Evolutionary conservation across 306 rosid genomes (phyloP), one percentile per base, ranked within the genome.

Genomic region (Glycyrrhiza uralensis): DNA sequence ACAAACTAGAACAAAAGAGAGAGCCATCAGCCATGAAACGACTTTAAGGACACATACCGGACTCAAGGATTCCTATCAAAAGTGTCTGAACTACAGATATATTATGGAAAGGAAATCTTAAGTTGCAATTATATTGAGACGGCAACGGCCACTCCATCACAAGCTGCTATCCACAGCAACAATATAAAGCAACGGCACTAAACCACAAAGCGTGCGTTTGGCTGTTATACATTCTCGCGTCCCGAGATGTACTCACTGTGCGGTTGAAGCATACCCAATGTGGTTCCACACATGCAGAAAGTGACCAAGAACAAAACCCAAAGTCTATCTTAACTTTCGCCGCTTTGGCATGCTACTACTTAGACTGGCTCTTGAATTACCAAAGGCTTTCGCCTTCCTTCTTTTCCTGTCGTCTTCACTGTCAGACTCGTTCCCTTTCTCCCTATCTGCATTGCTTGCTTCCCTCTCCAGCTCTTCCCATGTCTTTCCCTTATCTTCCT

Each of bases 391-490:
- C 19, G 77, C 79, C 85, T 93, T 93, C 83, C 97, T 90, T 80
- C 96, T 86, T 81, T 85, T 86, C 69, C 97, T 78, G 23, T 93
- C 98, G 71, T 90, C 98, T 77, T 93, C 97, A 2, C 98, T 93
- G 84, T 93, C 98, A 0, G 90, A 93, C 24, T 93, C 97, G 2
- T 80, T 79, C 17, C 97, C 98, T 51, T 93, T 85, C 85, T 93
- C 98, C 81, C 80, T 89, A 60, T 93, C 98, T 18, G 97, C 98
- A 76, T 90, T 86, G 87, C 85, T 93, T 33, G 98, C 98, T 82
- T 93, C 98, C 80, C 92, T 90, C 87, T 93, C 98, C 83, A 93
- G 81, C 78, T 93, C 98, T 41, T 93, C 98, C 98, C 98, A 93
- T 4, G 98, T 87, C 87, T 89, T 82, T 62, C 86, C 86, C 70